Base-by-base conservation (phyloP, 495 filamentous ascomycete species). In the Penicillium argentinense region DNA sequence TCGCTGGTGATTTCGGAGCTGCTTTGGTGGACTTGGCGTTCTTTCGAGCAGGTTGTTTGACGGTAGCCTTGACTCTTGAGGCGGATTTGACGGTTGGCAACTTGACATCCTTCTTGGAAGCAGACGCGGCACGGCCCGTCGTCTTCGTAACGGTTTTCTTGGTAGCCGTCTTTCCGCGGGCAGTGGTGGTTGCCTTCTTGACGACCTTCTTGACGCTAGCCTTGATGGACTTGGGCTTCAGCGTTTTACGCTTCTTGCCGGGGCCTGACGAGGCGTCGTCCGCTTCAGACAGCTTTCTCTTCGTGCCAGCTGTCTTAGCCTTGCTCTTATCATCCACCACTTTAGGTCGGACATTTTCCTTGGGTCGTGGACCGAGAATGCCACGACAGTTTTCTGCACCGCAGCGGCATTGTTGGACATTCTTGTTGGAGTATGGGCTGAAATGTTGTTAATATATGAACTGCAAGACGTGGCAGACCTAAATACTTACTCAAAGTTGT, bases 401-500 rank as follows among this genome's bases (percentile, higher is more conserved):
- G 69, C 89, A 95, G 44, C 87, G 81, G 60, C 89, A 95, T 64
- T 86, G 75, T 62, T 91, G 88, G 42, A 89, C 84, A 63, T 89
- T 89, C 72, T 88, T 88, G 60, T 80, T 79, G 13, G 83, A 88
- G 62, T 87, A 91, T 28, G 85, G 88, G 43, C 73, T 76, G 33
- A 19, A 19, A 9, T 3, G 25, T 21, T 26, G 23, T 68, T 34
- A 67, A 47, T 30, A n/a, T 41, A 34, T 23, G 2, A 14, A 14
- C 13, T 12, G 2, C 5, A 17, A 26, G 14, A n/a, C n/a, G 34
- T 39, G 3, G 19, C 9, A 14, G 3, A 25, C 17, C 2, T 14
- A 24, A 24, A 24, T 42, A 67, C 77, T 62, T 54, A 81, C 78
- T 96, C 87, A 62, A 98, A 98, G 65, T 98, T 98, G 77, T 98